These are phyloP conservation scores for Pseudogymnoascus verrucosus DNA, from an alignment of 2,329 filamentous ascomycete species.

Conservation along the genomic window DNA sequence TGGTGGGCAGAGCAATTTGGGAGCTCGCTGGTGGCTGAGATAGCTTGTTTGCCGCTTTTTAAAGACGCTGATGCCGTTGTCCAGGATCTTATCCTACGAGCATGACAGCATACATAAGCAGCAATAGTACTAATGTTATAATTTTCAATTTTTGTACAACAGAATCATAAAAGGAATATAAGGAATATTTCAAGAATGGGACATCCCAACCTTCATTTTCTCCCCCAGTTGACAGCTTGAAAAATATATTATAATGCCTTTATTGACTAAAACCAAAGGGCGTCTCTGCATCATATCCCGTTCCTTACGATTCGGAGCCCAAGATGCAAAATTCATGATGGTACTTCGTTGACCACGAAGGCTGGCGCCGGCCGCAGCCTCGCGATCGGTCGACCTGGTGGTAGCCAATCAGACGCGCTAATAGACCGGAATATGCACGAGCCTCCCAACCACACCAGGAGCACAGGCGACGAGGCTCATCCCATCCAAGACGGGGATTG, in stretches of 20 bases:
- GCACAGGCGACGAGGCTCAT: neutral
- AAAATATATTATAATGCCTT: neutral
- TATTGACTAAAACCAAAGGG: neutral
- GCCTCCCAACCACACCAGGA: neutral
- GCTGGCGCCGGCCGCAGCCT: neutral
- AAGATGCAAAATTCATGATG: neutral
- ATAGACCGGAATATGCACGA: neutral
- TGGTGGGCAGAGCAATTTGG: constrained; percentile 18
- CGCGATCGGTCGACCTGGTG: neutral
- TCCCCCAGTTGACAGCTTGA: neutral
- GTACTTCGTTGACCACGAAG: neutral
- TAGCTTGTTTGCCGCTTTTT: constrained; percentile 6
- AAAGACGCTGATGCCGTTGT: neutral
- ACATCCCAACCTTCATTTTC: neutral
- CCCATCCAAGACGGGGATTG: neutral
- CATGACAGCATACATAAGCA: neutral
- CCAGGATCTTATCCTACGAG: neutral
- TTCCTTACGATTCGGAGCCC: neutral
- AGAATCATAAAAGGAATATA: too few relatives aligned
- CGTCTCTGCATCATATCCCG: neutral
- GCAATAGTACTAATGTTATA: neutral
- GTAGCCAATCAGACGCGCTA: neutral
- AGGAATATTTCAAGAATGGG: neutral
- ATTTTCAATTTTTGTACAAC: neutral
- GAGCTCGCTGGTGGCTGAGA: constrained; percentile 14